Percentiles rank a stretch among this genome's conserved stretches.
These are phyloP conservation scores for Euphorbia corollata DNA, from an alignment of 441 rosid genomes.

Conservation along the genomic window DNA sequence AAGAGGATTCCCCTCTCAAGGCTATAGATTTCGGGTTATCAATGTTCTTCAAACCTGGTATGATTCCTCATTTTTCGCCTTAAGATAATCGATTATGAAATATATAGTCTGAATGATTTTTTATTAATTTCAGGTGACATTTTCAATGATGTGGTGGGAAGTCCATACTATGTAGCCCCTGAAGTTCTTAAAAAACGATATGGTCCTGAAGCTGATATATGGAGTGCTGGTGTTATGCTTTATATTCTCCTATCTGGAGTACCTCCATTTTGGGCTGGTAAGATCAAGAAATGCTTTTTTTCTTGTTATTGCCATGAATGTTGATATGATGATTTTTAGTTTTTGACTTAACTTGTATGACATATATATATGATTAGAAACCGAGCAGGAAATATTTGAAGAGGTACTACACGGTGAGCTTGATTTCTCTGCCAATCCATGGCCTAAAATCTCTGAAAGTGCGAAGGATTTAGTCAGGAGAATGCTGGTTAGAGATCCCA, in stretches of 20 bases:
- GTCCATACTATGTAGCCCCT: constrained; percentile 97
- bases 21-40: constrained; percentile 95
- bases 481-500: constrained; percentile 88
- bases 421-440: constrained; percentile 79
- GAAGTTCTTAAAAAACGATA: constrained; percentile 78
- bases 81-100: neutral
- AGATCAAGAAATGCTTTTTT: constrained; percentile 11
- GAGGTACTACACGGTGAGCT: constrained; percentile 81
- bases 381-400: constrained; percentile 84
- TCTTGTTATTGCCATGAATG: neutral
- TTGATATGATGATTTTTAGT: neutral
- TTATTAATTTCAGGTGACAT: constrained; percentile 49
- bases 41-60: constrained; percentile 89
- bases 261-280: constrained; percentile 99
- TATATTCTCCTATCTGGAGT: constrained; percentile 86
- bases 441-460: constrained; percentile 83
- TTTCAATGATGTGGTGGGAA: constrained; percentile 89
- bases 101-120: neutral
- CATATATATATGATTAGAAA: constrained; percentile 37
- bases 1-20: constrained; percentile 78
- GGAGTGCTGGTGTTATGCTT: constrained; percentile 96
- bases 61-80: neutral
- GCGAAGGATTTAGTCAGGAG: constrained; percentile 81
- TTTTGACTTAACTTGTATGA: neutral
- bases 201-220: constrained; percentile 90